phyloP scores from a whole-genome alignment of 345 rosid genomes.

The Trapa bicornis region DNA sequence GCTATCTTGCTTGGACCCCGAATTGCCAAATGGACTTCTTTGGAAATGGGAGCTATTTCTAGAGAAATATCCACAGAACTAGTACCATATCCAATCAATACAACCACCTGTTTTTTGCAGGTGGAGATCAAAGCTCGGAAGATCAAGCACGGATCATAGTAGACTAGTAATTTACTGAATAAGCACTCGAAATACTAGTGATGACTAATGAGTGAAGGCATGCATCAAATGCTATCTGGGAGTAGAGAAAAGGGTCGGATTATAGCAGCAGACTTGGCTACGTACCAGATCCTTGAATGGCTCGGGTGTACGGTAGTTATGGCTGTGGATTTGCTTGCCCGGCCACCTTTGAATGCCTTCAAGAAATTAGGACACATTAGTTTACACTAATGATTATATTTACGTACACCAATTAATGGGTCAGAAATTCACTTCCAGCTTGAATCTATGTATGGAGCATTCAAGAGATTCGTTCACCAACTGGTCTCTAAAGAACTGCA shows the following conservation, averaged over 20 bases:
- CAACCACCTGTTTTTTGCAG: constrained; percentile 34
- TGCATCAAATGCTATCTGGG: no score
- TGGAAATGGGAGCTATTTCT: constrained; percentile 55
- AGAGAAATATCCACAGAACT: constrained; percentile 66
- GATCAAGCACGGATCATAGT: no score
- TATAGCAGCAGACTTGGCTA: constrained; percentile 6
- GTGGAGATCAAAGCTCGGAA: not conserved
- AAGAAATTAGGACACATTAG: not conserved
- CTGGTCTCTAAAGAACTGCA: no score
- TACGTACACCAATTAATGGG: not conserved
- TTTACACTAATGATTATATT: no score
- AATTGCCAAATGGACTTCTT: constrained; percentile 68
- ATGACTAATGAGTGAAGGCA: no score
- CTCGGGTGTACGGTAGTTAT: constrained; percentile 58
- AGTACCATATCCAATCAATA: constrained; percentile 54
- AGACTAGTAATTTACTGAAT: no score
- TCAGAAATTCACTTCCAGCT: not conserved
- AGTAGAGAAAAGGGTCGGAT: no score
- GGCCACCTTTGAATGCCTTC: constrained; percentile 74
- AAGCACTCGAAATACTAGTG: no score
- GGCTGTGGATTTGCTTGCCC: constrained; percentile 83
- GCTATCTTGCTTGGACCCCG: constrained; percentile 35
- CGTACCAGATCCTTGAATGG: constrained; percentile 60
- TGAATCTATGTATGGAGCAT: no score
- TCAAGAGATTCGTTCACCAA: not conserved